Conservation (phyloP, 306 rosid species). For the Begonia peltatifolia region DNA sequence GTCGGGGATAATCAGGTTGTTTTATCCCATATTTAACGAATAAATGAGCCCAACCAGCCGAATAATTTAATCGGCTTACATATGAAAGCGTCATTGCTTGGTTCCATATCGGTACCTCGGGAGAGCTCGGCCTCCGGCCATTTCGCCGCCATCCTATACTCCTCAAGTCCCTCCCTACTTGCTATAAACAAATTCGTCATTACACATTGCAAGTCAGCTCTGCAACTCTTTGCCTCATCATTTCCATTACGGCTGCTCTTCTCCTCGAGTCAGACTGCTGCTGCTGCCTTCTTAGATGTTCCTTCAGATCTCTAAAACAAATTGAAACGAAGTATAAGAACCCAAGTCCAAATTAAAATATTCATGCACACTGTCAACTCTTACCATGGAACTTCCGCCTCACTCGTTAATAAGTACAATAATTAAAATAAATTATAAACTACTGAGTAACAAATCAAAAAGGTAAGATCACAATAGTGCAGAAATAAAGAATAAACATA, state of each 20-base stretch:
- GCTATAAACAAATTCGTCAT: slow-evolving; percentile 29
- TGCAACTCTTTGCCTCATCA: slow-evolving; percentile 99
- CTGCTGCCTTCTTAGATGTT: slow-evolving; percentile 86
- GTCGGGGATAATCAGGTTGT: slow-evolving; percentile 12
- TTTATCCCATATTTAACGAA: slow-evolving; percentile 15
- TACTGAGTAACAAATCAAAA: no score
- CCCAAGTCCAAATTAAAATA: neutral
- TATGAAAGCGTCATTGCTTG: slow-evolving; percentile 11
- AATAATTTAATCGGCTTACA: slow-evolving; percentile 7
- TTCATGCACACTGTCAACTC: neutral
- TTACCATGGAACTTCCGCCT: no score
- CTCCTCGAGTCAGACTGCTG: slow-evolving; percentile 94
- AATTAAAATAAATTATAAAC: no score
- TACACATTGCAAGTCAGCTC: slow-evolving; percentile 58
- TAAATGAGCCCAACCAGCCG: slow-evolving; percentile 13
- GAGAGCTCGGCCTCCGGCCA: no score
- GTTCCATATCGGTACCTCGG: slow-evolving; percentile 3
- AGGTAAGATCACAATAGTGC: no score
- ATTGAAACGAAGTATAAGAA: neutral
- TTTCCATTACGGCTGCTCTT: slow-evolving; percentile 97
- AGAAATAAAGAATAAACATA: neutral
- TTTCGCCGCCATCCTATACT: no score
- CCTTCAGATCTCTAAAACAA: slow-evolving; percentile 62
- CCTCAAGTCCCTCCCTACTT: slow-evolving; percentile 3
- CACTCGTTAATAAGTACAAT: no score